phyloP scores from a whole-genome alignment of 768 basidiomycete species.

The Ramaria rubella region DNA sequence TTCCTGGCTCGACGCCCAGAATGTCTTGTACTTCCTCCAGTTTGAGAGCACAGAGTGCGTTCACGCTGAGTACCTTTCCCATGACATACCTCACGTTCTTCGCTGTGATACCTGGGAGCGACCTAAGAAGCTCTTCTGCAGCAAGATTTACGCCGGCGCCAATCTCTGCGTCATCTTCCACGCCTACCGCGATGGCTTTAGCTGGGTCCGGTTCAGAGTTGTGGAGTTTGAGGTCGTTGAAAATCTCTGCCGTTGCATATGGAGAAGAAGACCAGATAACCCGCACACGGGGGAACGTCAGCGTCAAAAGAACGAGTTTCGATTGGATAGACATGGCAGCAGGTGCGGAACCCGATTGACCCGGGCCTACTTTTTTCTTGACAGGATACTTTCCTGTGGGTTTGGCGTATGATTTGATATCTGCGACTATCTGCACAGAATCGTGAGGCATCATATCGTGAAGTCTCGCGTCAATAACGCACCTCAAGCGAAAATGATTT shows the following conservation, averaged over 20 bases:
- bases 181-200: conserved; percentile 73
- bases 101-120: conserved; percentile 75
- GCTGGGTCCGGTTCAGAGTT: conserved; percentile 73
- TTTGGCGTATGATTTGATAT: conserved; percentile 64
- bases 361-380: conserved; percentile 31
- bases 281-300: conserved; percentile 85
- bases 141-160: conserved; percentile 66
- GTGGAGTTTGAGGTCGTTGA: conserved; percentile 82
- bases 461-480: conserved; percentile 14
- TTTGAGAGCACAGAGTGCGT: conserved; percentile 63
- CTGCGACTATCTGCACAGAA: conserved; percentile 47
- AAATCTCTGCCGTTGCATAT: conserved; percentile 85
- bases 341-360: conserved; percentile 23
- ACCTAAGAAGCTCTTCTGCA: conserved; percentile 77
- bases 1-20: conserved; percentile 77
- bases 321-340: conserved; percentile 65
- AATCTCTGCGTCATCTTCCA: conserved; percentile 62
- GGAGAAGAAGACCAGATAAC: conserved; percentile 98
- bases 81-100: conserved; percentile 85
- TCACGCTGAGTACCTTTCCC: conserved; percentile 70
- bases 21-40: conserved; percentile 60
- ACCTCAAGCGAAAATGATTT: conserved; percentile 91
- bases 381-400: conserved; percentile 47
- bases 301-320: conserved; percentile 85
- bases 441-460: not conserved